Base-by-base conservation (phyloP, 2,329 filamentous ascomycete species). In the Arthrobotrys iridis region DNA sequence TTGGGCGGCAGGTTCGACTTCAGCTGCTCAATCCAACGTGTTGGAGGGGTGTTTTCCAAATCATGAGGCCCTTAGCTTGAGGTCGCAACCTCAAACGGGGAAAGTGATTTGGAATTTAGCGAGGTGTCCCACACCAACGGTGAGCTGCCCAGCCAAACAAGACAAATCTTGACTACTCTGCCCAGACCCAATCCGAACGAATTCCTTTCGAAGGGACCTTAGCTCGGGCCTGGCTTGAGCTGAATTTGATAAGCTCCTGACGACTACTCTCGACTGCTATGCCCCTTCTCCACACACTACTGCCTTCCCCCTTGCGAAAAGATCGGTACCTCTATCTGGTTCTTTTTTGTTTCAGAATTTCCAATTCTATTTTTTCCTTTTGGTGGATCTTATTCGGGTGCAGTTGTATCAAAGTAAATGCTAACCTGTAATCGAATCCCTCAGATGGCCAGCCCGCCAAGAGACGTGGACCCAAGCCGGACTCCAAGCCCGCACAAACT, bases 401-500 rank as follows among this genome's bases (percentile, higher is more conserved):
- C 3, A 65, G 40, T 75, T 58, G 57, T 58, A 45, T 33, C 10
- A 7, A 43, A 55, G 28, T 24, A 55, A 22, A 50, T 18, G 22
- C 45, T 66, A 33, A 55, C 28, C 11, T 33, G 24, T 11, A 20
- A 15, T 37, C 40, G 15, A 13, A 55, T 26, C 10, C 18, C 20
- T 43, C 40, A 90, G 93, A 97, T 85, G 93, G 93, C 48, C 90
- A 95, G 80, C 86, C 91, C 6, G 89, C 92, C 1, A 99, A 98
- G 84, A 89, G 92, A 78, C 89, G 95, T 82, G 95, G 95, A 0
- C 95, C 95, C 0, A 98, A 98, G 82, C 95, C 95, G 18, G 95
- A 98, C 82, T 96, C 91, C 84, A 97, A 96, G 81, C 95, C 95
- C 15, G 94, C 95, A 46, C 84, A 97, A 80, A 98, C 94, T 18